Evolutionary conservation across 2,329 filamentous ascomycete species (phyloP).

Genomic region (Aspergillus awamori): DNA sequence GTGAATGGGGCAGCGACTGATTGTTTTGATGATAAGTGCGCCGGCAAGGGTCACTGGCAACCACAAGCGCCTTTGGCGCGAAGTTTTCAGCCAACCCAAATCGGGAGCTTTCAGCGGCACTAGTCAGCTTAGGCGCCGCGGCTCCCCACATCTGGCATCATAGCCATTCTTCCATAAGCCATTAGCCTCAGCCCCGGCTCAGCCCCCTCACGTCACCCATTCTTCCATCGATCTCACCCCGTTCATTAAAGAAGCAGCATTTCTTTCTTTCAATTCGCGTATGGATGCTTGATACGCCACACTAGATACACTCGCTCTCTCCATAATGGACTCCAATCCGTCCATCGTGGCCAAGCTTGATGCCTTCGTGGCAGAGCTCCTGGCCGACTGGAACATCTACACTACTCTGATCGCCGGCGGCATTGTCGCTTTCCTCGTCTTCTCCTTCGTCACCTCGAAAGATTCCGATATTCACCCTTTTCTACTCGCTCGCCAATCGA

Average conservation of each 20-base stretch:
- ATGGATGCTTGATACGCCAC: neutral
- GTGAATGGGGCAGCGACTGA: constrained; percentile 6
- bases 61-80: constrained; percentile 27
- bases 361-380: constrained; percentile 66
- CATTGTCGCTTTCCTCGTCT: constrained; percentile 69
- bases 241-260: neutral
- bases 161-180: neutral
- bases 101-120: constrained; percentile 8
- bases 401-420: constrained; percentile 71
- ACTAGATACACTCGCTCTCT: constrained; percentile 4
- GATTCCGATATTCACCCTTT: constrained; percentile 93
- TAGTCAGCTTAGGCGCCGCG: constrained; percentile 6
- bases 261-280: neutral
- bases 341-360: constrained; percentile 70
- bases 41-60: constrained; percentile 16
- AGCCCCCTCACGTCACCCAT: constrained; percentile 1
- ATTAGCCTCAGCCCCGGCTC: neutral
- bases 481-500: constrained; percentile 81
- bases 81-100: constrained; percentile 20
- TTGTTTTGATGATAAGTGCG: constrained; percentile 26
- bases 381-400: constrained; percentile 80
- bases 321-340: constrained; percentile 48
- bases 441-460: constrained; percentile 68
- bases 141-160: constrained; percentile 22
- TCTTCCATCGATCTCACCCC: neutral